These are phyloP conservation scores for Calcarisporium arbuscula DNA, from an alignment of 2,329 filamentous ascomycete species.

Conservation along the genomic window DNA sequence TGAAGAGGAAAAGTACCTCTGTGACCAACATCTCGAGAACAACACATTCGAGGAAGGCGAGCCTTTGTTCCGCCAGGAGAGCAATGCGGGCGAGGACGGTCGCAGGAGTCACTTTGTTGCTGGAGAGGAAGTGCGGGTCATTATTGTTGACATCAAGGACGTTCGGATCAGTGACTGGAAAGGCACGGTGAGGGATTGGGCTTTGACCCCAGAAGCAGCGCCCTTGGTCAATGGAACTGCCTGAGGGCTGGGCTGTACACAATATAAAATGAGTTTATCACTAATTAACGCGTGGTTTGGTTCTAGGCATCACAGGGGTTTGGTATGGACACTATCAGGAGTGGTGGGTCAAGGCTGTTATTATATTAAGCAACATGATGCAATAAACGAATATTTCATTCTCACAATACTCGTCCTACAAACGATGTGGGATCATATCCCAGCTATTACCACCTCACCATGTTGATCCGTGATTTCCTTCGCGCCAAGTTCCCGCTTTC, in stretches of 20 bases:
- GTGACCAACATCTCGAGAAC: constrained; percentile 78
- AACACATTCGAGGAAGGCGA: constrained; percentile 69
- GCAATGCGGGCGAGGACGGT: constrained; percentile 40
- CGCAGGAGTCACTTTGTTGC: constrained; percentile 64
- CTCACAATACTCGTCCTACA: too few relatives aligned
- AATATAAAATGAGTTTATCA: too few relatives aligned
- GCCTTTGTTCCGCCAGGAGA: constrained; percentile 23
- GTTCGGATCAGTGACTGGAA: constrained; percentile 93
- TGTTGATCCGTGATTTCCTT: too few relatives aligned
- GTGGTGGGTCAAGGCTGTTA: too few relatives aligned
- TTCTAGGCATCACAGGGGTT: too few relatives aligned
- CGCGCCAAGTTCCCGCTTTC: too few relatives aligned
- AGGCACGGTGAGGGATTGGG: constrained; percentile 81
- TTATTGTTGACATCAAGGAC: constrained; percentile 77
- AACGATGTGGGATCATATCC: too few relatives aligned
- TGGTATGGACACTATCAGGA: too few relatives aligned
- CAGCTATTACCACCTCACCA: too few relatives aligned
- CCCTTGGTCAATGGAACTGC: constrained; percentile 37
- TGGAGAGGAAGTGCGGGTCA: constrained; percentile 77
- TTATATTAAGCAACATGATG: too few relatives aligned
- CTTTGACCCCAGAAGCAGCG: constrained; percentile 31
- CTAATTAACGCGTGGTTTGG: too few relatives aligned
- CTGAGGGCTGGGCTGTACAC: constrained; percentile 11
- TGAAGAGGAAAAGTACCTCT: constrained; percentile 80
- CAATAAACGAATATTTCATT: too few relatives aligned